Base-by-base conservation (phyloP, 1,284 basidiomycete species). In the Vanrija pseudolonga region DNA sequence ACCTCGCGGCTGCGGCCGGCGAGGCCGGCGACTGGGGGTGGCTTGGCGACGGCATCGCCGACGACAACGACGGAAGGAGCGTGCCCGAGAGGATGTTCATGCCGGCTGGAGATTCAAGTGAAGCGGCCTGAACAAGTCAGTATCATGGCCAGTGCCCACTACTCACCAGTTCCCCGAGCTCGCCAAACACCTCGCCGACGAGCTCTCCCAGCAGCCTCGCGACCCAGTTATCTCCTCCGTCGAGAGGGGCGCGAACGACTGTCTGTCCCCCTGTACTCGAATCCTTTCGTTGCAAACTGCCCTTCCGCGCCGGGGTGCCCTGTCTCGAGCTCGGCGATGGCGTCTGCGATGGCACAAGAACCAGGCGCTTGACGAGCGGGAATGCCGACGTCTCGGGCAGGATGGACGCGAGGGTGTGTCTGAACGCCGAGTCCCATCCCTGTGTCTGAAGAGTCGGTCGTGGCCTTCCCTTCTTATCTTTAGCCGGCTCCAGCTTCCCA, bases 191-290 rank as follows among this genome's bases (percentile, higher is more conserved):
- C 58, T 87, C 84, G 32, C 90, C 90, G 60, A 90, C 90, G 18
- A 94, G 77, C 66, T 90, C 89, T 15, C 89, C 89, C 45, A 95
- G 76, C 24, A 94, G 76, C n/a, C 88, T 89, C 26, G 87, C 86
- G 48, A 94, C 81, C 73, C 91, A 91, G 32, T 46, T 54, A 17
- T 72, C 72, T 0, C 51, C 59, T 0, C 66, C 66, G 4, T 73
- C 66, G 3, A 18, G 2, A 1, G 71, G 68, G 8, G 67, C 71
- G 45, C 57, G 59, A 11, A 61, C 28, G 37, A 71, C 59, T 12
- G 32, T 32, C 32, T 8, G 32, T 9, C 88, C 76, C 49, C 42
- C 32, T 4, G 32, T 32, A 12, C 32, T 32, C 32, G 32, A 32
- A 5, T 12, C 14, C 12, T 32, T 32, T 4, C 12, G 12, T 18